Base-by-base conservation (phyloP, 306 rosid species). In the Trichosanthes truncata region DNA sequence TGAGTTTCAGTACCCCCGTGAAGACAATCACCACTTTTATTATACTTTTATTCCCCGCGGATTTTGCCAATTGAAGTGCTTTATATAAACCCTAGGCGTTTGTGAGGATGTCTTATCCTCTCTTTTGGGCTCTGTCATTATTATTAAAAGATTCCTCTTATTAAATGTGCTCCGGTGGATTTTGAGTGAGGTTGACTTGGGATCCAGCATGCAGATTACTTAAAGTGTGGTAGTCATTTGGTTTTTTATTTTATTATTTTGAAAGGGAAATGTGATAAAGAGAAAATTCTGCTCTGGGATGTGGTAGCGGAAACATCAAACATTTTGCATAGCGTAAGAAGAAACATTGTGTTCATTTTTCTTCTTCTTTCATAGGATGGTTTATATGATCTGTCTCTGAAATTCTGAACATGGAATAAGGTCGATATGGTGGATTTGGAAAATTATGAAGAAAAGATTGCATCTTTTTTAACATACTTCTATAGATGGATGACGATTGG, bases 61-160 rank as follows among this genome's bases (percentile, higher is more conserved):
- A 49, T 76, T 53, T 76, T 35, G 12, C 75, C 53, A 12, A 40
- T 41, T 13, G 21, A 43, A 69, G 55, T 69, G 76, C 7, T 43
- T 69, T 69, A 21, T 69, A 13, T 69, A 11, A 21, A 23, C 55
- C 31, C 76, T 6, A 21, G 35, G 36, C 55, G 36, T 41, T 69
- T 43, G 51, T 60, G 67, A 69, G 36, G 76, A 69, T 69, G n/a
- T 69, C 76, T 41, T 69, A 13, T 69, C 35, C 36, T 69, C 71
- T 40, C 43, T 59, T 60, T 73, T 65, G 68, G 23, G 35, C 36
- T 62, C 20, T 46, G 5, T 46, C 76, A 23, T 41, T 23, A n/a
- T 43, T 43, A 12, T 23, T 41, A 12, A 23, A 69, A 43, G 20
- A 23, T 43, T 40, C 29, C 3, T 38, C 29, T 38, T n/a, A 55